Base-by-base conservation (phyloP, 345 rosid species). In the Populus pruinosa region DNA sequence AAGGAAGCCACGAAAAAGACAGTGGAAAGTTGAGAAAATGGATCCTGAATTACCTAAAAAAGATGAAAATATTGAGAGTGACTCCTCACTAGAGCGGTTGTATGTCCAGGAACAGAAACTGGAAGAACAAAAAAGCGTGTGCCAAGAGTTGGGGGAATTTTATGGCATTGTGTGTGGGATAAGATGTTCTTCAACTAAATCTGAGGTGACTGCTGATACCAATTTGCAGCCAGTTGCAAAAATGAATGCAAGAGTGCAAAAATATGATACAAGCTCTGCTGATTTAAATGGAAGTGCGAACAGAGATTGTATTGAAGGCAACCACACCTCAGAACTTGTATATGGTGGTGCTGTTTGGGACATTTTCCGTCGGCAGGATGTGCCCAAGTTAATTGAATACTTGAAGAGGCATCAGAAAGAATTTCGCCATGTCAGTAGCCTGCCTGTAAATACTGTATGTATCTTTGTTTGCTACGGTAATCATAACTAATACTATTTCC, bases 311-410 rank as follows among this genome's bases (percentile, higher is more conserved):
- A 49, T 31, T 77, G 21, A 71, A 76, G 76, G 72, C 38, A 69
- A 68, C 53, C 44, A 72, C 41, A 33, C 63, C 23, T 36, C 75
- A 62, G 79, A 81, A 18, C 49, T 31, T 69, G 70, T 20, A 2
- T 27, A 71, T 70, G 91, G 89, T 70, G 89, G 87, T 80, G 92
- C 92, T 62, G 85, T 87, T 65, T 89, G 92, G 92, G 92, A 89
- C 80, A 89, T 87, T 41, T 89, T 89, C 49, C 85, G 90, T 20
- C 78, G 92, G 86, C 85, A 87, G 75, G 90, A 89, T 80, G 90
- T 89, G 6, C 90, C 92, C 41, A 84, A 78, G 65, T 71, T 89
- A 66, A 74, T 65, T 16, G 88, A 87, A 79, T 89, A 79, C 82
- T 80, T 87, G 74, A 23, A 31, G 75, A 87, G 80, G 81, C 86